Evolutionary conservation across 1,284 basidiomycete genomes (phyloP), one percentile per base, ranked within the genome.

Genomic region (Laetiporus sulphureus): DNA sequence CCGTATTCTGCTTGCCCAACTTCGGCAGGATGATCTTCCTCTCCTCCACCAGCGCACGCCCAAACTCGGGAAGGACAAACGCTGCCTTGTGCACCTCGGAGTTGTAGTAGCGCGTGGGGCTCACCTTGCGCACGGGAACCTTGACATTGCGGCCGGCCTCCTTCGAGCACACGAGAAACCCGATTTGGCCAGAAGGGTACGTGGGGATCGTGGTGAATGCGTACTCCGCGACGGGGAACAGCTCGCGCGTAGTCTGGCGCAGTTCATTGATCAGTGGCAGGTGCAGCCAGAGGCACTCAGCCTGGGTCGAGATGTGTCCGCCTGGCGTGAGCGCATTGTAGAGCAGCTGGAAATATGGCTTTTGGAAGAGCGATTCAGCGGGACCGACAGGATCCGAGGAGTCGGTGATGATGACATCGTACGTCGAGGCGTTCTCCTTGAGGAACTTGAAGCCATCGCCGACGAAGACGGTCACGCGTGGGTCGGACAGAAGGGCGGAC

Each of bases 361-460:
- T 90, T 69, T 99, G 79, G 78, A 99, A 99, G 52, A 99, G 84
- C 21, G 89, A 81, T 46, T 85, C 85, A 39, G 95, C 95, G 34
- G 95, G 95, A 31, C 96, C 95, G 47, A 97, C 93, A 36, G 96
- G 95, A 67, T 99, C 96, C 19, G 94, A 98, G 29, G 94, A 98
- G 67, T 99, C 95, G 52, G 92, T 99, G 71, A 99, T 89, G 72
- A 99, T 98, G 51, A 91, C 91, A 62, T 99, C 95, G 79, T 97
- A 99, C 49, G 85, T 83, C 51, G 83, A 74, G 58, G 88, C 79
- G 66, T 95, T 87, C 48, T 91, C 84, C 34, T 87, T 82, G 44
- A 99, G 82, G 77, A 95, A 99, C 61, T 91, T 90, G 79, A 98
- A 97, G 42, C 95, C 95, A 58, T 99, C 95, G 38, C 95, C 95